A percentile compares a stretch with the other conserved stretches of the same genome.
These are phyloP conservation scores for Sanghuangporus sanghuang DNA, from an alignment of 1,284 basidiomycete genomes.

Conservation along the genomic window DNA sequence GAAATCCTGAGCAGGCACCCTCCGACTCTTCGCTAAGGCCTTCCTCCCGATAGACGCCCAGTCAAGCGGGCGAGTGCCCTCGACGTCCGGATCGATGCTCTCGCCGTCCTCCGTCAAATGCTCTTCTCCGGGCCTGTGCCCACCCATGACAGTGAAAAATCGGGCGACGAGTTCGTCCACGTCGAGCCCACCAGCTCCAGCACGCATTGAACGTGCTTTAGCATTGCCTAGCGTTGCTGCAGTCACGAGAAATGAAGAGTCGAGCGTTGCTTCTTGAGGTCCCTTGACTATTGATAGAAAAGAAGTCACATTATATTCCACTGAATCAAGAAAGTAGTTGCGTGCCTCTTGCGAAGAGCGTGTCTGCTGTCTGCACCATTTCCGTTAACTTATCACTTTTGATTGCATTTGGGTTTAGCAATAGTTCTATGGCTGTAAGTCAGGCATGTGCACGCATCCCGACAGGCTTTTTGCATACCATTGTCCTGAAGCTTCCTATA, in stretches of 20 bases:
- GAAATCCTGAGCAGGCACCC: slow-evolving; percentile 71
- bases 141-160: slow-evolving; percentile 69
- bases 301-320: background rate
- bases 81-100: slow-evolving; percentile 36
- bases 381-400: slow-evolving; percentile 50
- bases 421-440: slow-evolving; percentile 18
- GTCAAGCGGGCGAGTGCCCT: slow-evolving; percentile 40
- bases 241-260: slow-evolving; percentile 66
- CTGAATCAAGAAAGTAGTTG: background rate
- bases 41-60: slow-evolving; percentile 75
- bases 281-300: slow-evolving; percentile 55
- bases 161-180: slow-evolving; percentile 77
- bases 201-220: slow-evolving; percentile 83
- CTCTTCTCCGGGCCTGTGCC: slow-evolving; percentile 36
- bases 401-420: slow-evolving; percentile 47
- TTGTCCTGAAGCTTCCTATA: slow-evolving; percentile 63
- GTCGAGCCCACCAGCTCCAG: slow-evolving; percentile 77
- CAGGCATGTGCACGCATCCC: background rate
- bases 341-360: slow-evolving; percentile 57
- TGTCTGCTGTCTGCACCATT: slow-evolving; percentile 51
- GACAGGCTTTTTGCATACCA: slow-evolving; percentile 25
- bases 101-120: slow-evolving; percentile 45
- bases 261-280: slow-evolving; percentile 75
- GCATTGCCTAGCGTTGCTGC: slow-evolving; percentile 67
- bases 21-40: slow-evolving; percentile 66